Evolutionary conservation across 2,329 filamentous ascomycete genomes (phyloP).

Genomic region (Pseudonectria buxi): DNA sequence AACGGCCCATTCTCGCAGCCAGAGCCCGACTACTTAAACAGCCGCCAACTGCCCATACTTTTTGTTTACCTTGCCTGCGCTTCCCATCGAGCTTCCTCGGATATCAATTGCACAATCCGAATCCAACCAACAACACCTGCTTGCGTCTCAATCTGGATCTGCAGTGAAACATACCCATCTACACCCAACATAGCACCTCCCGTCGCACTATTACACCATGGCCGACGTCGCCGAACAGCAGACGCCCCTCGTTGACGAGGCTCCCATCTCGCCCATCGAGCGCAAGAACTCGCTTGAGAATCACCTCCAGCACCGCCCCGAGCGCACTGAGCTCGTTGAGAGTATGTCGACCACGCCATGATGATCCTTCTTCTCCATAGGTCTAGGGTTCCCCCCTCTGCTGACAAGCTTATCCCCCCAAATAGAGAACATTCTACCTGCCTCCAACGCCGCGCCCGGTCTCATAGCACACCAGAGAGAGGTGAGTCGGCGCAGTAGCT

Average conservation of each 20-base stretch:
- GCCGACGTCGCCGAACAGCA: conserved; percentile 21
- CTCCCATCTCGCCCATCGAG: conserved; percentile 44
- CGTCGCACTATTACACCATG: conserved; percentile 15
- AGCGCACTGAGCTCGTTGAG: conserved; percentile 71
- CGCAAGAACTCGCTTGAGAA: conserved; percentile 67
- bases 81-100: too few relatives aligned
- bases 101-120: too few relatives aligned
- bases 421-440: conserved; percentile 78
- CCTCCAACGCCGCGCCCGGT: conserved; percentile 68
- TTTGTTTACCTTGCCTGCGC: too few relatives aligned
- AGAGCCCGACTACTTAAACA: too few relatives aligned
- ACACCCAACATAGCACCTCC: conserved; percentile 1
- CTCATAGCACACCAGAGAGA: conserved; percentile 76
- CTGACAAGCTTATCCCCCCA: conserved; percentile 14
- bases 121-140: background rate
- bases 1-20: too few relatives aligned
- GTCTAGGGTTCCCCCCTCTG: conserved; percentile 3
- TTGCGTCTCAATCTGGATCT: conserved; percentile 2
- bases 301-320: conserved; percentile 64
- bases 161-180: conserved; percentile 2
- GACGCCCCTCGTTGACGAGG: conserved; percentile 38
- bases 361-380: too few relatives aligned
- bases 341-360: conserved; percentile 45
- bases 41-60: too few relatives aligned
- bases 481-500: conserved; percentile 27